These are phyloP conservation scores for Coriaria nepalensis DNA, from an alignment of 306 rosid species.

Conservation along the genomic window DNA sequence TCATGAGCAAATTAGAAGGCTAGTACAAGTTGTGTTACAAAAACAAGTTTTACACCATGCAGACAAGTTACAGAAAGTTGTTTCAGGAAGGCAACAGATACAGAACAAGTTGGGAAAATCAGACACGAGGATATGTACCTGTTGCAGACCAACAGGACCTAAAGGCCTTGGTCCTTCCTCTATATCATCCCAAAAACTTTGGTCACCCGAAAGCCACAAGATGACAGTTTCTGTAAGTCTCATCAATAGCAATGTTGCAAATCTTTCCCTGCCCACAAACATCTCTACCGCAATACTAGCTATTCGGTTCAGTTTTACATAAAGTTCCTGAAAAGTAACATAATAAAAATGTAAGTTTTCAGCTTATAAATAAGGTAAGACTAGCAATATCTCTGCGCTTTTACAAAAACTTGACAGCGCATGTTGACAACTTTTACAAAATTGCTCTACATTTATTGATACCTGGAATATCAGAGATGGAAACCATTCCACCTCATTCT, in stretches of 20 bases:
- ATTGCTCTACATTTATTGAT: too few species aligned
- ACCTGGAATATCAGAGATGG: constrained; percentile 94
- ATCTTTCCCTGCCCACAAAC: constrained; percentile 96
- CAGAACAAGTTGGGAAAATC: too few species aligned
- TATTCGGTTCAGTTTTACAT: constrained; percentile 73
- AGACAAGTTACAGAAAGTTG: too few species aligned
- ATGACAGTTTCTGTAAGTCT: constrained; percentile 95
- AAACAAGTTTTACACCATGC: too few species aligned
- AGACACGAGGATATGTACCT: constrained; percentile 56
- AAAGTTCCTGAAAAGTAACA: constrained; percentile 64
- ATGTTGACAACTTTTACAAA: too few species aligned
- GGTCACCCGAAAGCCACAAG: constrained; percentile 95
- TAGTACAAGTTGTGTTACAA: too few species aligned
- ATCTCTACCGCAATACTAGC: constrained; percentile 81
- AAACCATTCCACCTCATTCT: constrained; percentile 74
- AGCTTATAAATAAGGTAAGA: too few species aligned
- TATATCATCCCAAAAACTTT: constrained; percentile 98
- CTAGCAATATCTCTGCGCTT: too few species aligned
- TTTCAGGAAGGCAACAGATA: too few species aligned
- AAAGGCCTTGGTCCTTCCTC: constrained; percentile 92
- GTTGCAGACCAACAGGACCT: constrained; percentile 89
- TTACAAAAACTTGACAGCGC: too few species aligned
- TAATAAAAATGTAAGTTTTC: constrained; percentile 13
- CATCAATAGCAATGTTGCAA: constrained; percentile 82
- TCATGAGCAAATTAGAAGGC: constrained; percentile 1